Evolutionary conservation across 768 basidiomycete species (phyloP).

Genomic region (Naganishia friedmannii): DNA sequence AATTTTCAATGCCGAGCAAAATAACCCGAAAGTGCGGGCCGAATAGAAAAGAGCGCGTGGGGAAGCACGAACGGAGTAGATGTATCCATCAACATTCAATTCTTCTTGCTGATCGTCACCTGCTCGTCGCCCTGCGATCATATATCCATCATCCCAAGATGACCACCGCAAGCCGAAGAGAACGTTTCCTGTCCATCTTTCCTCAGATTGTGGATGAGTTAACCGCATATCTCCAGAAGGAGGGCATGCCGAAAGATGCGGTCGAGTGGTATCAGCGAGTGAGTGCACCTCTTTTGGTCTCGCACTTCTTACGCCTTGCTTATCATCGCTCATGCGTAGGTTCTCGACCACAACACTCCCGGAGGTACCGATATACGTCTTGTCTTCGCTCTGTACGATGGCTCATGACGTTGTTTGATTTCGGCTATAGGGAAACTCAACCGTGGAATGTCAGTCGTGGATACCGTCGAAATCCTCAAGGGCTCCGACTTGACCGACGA

Average conservation of each 20-base stretch:
- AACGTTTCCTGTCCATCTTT: slow-evolving; percentile 69
- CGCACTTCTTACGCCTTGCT: not conserved
- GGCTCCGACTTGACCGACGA: slow-evolving; percentile 61
- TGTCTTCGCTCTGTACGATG: too few relatives aligned
- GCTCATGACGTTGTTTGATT: slow-evolving; percentile 1
- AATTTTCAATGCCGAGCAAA: too few relatives aligned
- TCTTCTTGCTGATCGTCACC: not conserved
- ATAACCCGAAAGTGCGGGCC: not conserved
- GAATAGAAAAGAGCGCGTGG: not conserved
- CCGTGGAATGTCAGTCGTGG: slow-evolving; percentile 91
- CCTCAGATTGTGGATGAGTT: slow-evolving; percentile 72
- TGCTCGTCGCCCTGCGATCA: not conserved
- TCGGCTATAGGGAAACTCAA: slow-evolving; percentile 72
- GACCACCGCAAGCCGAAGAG: slow-evolving; percentile 35
- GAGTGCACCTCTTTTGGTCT: slow-evolving; percentile 40
- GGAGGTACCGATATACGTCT: slow-evolving; percentile 54
- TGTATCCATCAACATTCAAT: not conserved
- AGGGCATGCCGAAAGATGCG: slow-evolving; percentile 80
- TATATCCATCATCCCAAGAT: not conserved
- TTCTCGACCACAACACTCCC: slow-evolving; percentile 86
- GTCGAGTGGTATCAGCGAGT: slow-evolving; percentile 81
- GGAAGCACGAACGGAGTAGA: not conserved
- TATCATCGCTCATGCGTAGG: slow-evolving; percentile 23
- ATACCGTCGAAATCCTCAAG: slow-evolving; percentile 78
- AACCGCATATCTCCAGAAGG: slow-evolving; percentile 62